These are phyloP conservation scores for Xenoacremonium recifei DNA, from an alignment of 2,329 filamentous ascomycete species.

Conservation along the genomic window DNA sequence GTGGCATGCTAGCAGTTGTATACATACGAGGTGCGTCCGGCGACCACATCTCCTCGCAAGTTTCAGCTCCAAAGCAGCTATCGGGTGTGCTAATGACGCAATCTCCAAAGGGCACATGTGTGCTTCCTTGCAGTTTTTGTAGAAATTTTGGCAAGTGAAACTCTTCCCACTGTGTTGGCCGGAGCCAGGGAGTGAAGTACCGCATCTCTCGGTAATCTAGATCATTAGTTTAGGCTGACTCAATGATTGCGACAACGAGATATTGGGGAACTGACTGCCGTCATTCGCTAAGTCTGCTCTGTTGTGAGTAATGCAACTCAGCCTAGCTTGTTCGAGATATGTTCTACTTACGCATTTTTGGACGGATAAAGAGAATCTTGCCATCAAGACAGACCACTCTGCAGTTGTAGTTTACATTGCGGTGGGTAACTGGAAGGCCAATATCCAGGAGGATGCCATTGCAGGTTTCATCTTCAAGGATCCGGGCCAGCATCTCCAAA, in stretches of 20 bases:
- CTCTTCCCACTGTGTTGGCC: conserved; percentile 32
- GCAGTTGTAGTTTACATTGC: conserved; percentile 22
- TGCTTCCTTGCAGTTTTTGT: conserved; percentile 44
- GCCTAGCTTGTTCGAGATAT: neutral
- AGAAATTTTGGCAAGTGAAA: conserved; percentile 53
- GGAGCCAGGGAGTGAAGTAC: conserved; percentile 41
- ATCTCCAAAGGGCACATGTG: conserved; percentile 40
- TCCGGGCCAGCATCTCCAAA: conserved; percentile 30
- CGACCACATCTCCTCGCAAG: conserved; percentile 36
- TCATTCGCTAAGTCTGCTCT: conserved; percentile 23
- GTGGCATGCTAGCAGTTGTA: neutral
- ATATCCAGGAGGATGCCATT: conserved; percentile 39
- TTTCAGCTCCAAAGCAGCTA: conserved; percentile 39
- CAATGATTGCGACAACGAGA: neutral
- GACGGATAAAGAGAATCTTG: conserved; percentile 69
- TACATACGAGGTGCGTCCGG: conserved; percentile 18
- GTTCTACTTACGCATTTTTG: conserved; percentile 53
- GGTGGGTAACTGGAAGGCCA: conserved; percentile 42
- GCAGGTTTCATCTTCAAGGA: conserved; percentile 30
- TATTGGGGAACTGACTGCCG: conserved; percentile 13
- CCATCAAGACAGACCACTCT: conserved; percentile 47
- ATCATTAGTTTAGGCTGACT: conserved; percentile 59
- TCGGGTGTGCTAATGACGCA: conserved; percentile 37
- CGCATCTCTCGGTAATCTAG: conserved; percentile 47
- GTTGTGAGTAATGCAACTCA: neutral